A percentile compares a stretch with the other conserved stretches of the same genome.
These are phyloP conservation scores for Hemileia vastatrix DNA, from an alignment of 1,284 basidiomycete species.

Conservation along the genomic window DNA sequence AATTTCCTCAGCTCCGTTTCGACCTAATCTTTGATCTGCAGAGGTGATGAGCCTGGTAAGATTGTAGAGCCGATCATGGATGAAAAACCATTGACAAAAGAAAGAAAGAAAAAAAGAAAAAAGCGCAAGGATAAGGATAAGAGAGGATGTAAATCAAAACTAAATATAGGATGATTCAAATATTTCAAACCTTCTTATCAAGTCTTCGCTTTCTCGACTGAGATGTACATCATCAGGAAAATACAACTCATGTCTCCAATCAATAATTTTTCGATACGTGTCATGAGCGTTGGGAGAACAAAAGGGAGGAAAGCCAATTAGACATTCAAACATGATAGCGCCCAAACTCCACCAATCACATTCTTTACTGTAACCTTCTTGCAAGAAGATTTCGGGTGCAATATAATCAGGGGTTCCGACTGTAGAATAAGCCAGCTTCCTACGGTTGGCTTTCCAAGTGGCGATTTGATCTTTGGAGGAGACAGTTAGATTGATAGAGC, in stretches of 20 bases:
- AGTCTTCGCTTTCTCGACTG: constrained; percentile 79
- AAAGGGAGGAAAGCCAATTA: constrained; percentile 92
- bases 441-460: constrained; percentile 96
- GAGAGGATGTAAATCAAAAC: not conserved
- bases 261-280: constrained; percentile 97
- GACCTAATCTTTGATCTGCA: constrained; percentile 52
- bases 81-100: not conserved
- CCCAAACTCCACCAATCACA: constrained; percentile 76
- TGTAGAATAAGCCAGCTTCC: constrained; percentile 94
- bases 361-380: constrained; percentile 95
- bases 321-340: constrained; percentile 97
- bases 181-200: constrained; percentile 64
- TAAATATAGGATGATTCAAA: not conserved
- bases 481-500: constrained; percentile 89
- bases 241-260: constrained; percentile 79
- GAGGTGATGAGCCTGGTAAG: constrained; percentile 8
- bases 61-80: not conserved
- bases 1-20: constrained; percentile 65
- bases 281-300: constrained; percentile 96
- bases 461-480: constrained; percentile 84
- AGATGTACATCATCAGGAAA: constrained; percentile 97
- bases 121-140: not conserved
- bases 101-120: not conserved
- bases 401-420: constrained; percentile 99
- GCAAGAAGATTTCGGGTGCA: constrained; percentile 93